Conservation (phyloP, 148 eudicot species). For the Heliamphora exappendiculata region DNA sequence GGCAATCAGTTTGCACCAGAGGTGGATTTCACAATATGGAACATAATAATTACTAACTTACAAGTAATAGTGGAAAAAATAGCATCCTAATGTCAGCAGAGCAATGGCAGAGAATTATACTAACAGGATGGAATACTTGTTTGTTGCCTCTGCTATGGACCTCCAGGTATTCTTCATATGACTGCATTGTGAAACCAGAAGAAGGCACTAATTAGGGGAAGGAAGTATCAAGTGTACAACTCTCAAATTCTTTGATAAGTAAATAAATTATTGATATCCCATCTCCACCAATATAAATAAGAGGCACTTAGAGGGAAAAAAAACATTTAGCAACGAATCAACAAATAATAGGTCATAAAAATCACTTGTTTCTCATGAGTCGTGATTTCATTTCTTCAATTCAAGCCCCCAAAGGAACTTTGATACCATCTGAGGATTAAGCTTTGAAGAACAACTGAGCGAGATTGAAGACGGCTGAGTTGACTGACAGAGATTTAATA, state of each 20-base stretch:
- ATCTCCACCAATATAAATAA: too few relatives aligned
- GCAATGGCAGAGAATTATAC: conserved; percentile 21
- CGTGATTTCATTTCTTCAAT: too few relatives aligned
- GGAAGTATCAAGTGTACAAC: background rate
- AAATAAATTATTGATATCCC: background rate
- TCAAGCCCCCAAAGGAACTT: too few relatives aligned
- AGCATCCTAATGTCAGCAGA: background rate
- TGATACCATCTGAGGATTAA: too few relatives aligned
- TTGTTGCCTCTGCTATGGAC: conserved; percentile 51
- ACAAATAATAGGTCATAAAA: too few relatives aligned
- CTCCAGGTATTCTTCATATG: conserved; percentile 82
- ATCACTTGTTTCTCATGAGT: too few relatives aligned
- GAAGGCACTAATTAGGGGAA: conserved; percentile 1
- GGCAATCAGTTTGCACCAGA: background rate
- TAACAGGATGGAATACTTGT: conserved; percentile 37
- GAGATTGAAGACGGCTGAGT: too few relatives aligned
- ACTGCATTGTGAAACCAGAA: conserved; percentile 37
- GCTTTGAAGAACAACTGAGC: too few relatives aligned
- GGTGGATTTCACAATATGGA: background rate
- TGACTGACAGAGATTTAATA: too few relatives aligned
- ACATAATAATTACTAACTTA: background rate
- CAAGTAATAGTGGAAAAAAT: background rate
- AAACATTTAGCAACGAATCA: too few relatives aligned
- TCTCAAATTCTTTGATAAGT: background rate
- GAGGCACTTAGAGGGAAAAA: too few relatives aligned